Evolutionary conservation across 108 stramenopile genomes (phyloP), one percentile per base, ranked within the genome.

Genomic region (Skeletonema costatum): DNA sequence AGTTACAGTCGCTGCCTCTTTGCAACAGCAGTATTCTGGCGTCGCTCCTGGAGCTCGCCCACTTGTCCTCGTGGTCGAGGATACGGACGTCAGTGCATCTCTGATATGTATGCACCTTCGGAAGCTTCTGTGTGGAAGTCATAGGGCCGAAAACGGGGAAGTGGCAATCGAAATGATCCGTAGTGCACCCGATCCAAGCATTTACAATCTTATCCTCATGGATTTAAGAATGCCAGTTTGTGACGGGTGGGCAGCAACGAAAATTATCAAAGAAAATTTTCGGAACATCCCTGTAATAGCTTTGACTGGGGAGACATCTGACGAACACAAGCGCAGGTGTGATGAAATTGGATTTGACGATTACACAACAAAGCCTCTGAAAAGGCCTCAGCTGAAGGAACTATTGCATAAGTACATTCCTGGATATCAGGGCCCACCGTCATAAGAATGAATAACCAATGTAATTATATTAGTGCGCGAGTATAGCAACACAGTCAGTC

Each of bases 151-250:
- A 46, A 87, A 88, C 53, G 87, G 87, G 5, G 77, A 85, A 42
- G 81, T 82, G 25, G 86, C 86, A 33, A 74, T 90, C 31, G 88
- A 92, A 42, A 71, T 86, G 70, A 65, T 89, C 2, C 70, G 83
- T 3, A 60, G 64, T 21, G 78, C 76, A 32, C 73, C 78, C 11
- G 36, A 60, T 59, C 74, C 74, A 29, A 70, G 69, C 33, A 77
- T 80, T 74, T 84, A 76, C 42, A 77, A 46, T 33, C 75, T 84
- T 2, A 65, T 89, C 5, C 66, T 93, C 38, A 93, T 93, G 92
- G 92, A 93, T 73, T 41, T 91, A 30, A 60, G 78, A 13, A 92
- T 94, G 90, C 90, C 90, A 0, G 84, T 91, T 2, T 85, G 92
- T 85, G 88, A 90, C 73, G 93, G 93, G 2, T 82, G 76, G 39